These are phyloP conservation scores for Eimeria brunetti DNA, from an alignment of 169 alveolate species.

Conservation along the genomic window DNA sequence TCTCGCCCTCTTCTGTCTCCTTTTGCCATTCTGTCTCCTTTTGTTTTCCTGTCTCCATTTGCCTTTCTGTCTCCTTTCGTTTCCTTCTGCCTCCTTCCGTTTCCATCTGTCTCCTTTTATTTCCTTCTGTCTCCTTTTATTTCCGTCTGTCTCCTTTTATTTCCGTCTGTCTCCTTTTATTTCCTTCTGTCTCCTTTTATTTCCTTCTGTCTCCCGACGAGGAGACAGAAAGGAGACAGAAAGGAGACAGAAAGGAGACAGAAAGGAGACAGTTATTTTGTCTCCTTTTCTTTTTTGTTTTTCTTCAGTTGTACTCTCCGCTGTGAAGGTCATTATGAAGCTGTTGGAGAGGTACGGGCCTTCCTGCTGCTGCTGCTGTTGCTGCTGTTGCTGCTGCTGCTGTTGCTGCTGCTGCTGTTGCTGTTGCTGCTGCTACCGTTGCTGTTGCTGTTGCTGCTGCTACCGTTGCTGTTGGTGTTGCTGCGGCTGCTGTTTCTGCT, in stretches of 20 bases:
- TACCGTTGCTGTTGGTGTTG: neutral
- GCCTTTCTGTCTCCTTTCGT: neutral
- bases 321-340: slow-evolving; percentile 91
- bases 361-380: neutral
- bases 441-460: neutral
- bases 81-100: neutral
- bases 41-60: neutral
- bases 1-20: neutral
- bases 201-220: neutral
- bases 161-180: neutral
- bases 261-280: neutral
- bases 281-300: neutral
- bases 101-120: no score
- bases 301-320: slow-evolving; percentile 98
- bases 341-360: slow-evolving; percentile 87
- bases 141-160: neutral
- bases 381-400: neutral
- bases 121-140: neutral
- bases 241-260: no score
- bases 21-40: neutral
- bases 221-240: neutral
- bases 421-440: neutral
- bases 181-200: neutral
- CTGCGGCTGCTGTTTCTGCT: neutral
- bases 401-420: neutral